Evolutionary conservation across 2,329 filamentous ascomycete genomes (phyloP), one percentile per base, ranked within the genome.

Genomic region (Colletotrichum paranaense): DNA sequence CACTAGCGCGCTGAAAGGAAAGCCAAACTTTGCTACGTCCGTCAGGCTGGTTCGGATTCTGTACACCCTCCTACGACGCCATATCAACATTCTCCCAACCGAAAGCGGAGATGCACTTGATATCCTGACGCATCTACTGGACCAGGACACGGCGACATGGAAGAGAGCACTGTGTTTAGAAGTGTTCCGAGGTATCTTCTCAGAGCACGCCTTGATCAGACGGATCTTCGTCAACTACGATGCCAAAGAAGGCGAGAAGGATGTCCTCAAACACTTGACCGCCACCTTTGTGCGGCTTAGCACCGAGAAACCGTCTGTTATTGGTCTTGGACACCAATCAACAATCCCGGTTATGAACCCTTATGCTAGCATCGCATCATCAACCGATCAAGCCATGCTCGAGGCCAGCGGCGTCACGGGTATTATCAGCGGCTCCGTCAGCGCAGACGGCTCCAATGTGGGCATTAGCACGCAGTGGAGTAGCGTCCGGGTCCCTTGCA

Each of bases 391-490:
- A 81, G 94, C 93, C n/a, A 93, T 97, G 76, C 88, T 98, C 8
- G 96, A 98, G 82, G 94, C 95, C 30, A 94, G 93, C 66, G 95
- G 95, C 58, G 91, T 98, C 75, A 92, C 94, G 38, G 96, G 96
- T 60, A 94, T 98, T 30, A 97, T 98, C 79, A 91, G 93, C 68
- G 90, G 92, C 53, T 90, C 92, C 8, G 89, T 93, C 42, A 88
- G 90, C 19, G 87, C 91, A 1, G 91, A 92, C 68, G 92, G 92
- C 30, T 87, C 89, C 30, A 93, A 89, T 75, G 91, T 90, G 0
- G 95, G 95, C 9, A 95, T 99, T 79, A 98, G 95, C 82, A 91
- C 89, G 4, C 94, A 97, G 79, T 98, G 95, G 95, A 99, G 97
- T 81, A 90, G 92, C 14, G 90, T 98, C 74, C 91, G 95, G 62